Conservation (phyloP, 352 stramenopile species). For the Pythium volutum region DNA sequence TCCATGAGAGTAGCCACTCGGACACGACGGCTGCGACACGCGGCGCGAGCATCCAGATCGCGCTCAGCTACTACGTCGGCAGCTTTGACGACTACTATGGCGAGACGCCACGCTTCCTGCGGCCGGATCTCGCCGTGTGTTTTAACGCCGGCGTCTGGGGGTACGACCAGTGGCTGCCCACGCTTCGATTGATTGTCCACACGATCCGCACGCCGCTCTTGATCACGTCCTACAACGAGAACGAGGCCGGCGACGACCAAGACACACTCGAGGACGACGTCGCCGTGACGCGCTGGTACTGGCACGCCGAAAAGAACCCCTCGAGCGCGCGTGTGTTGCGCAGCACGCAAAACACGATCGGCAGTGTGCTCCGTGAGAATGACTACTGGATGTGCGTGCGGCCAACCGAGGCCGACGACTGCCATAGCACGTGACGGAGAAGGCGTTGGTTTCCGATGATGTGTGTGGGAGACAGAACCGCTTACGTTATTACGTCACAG, state of each 20-base stretch:
- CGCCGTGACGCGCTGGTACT: slow-evolving; percentile 53
- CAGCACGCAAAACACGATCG: slow-evolving; percentile 55
- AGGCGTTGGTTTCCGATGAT: too few relatives aligned
- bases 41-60: slow-evolving; percentile 31
- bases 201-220: slow-evolving; percentile 56
- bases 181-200: slow-evolving; percentile 58
- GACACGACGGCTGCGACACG: slow-evolving; percentile 1
- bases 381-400: slow-evolving; percentile 82
- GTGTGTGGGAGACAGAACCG: too few relatives aligned
- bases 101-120: slow-evolving; percentile 40
- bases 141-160: slow-evolving; percentile 89
- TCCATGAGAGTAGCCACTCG: slow-evolving; percentile 21
- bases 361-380: slow-evolving; percentile 68
- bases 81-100: slow-evolving; percentile 58
- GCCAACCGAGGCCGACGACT: too few relatives aligned
- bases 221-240: slow-evolving; percentile 84
- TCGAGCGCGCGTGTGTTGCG: slow-evolving; percentile 39
- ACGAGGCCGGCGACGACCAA: slow-evolving; percentile 77
- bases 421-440: too few relatives aligned
- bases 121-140: slow-evolving; percentile 63
- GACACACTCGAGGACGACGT: slow-evolving; percentile 67
- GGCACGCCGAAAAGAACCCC: slow-evolving; percentile 70
- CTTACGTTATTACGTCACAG: too few relatives aligned
- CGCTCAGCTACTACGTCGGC: slow-evolving; percentile 68
- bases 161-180: slow-evolving; percentile 84